A percentile compares a stretch with the other conserved stretches of the same genome.
These are phyloP conservation scores for Neofusicoccum cordaticola DNA, from an alignment of 2,329 filamentous ascomycete species.

Conservation along the genomic window DNA sequence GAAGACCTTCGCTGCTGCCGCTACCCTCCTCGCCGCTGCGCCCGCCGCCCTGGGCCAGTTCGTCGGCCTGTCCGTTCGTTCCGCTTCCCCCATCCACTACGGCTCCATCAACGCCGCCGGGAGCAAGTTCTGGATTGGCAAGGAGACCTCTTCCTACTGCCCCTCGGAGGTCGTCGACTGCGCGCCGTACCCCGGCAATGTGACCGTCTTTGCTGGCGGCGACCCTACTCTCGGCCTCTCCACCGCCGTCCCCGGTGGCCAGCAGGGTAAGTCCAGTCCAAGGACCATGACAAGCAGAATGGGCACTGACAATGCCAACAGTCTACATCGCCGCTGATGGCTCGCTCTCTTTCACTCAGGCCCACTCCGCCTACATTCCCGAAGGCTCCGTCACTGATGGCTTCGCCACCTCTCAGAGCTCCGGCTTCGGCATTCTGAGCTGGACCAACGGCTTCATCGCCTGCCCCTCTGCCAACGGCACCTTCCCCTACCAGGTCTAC, in stretches of 20 bases:
- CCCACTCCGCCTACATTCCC: constrained; percentile 55
- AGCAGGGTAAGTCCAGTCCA: constrained; percentile 39
- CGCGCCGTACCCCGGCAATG: constrained; percentile 39
- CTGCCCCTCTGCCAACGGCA: constrained; percentile 28
- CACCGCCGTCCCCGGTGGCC: constrained; percentile 61
- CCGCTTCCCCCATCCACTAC: constrained; percentile 51
- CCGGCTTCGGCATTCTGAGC: constrained; percentile 27
- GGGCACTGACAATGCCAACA: constrained; percentile 17
- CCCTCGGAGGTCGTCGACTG: constrained; percentile 43
- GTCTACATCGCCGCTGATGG: constrained; percentile 58
- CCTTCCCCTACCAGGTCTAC: constrained; percentile 35
- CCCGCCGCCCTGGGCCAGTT: constrained; percentile 32
- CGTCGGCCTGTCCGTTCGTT: constrained; percentile 44
- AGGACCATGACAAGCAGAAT: neutral
- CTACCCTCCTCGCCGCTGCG: constrained; percentile 25
- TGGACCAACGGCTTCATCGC: constrained; percentile 33
- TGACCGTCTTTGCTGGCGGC: constrained; percentile 46
- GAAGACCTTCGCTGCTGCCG: constrained; percentile 33
- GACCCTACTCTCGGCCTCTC: constrained; percentile 32
- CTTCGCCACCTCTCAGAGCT: constrained; percentile 42
- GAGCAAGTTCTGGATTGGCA: constrained; percentile 51
- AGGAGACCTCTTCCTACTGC: constrained; percentile 49
- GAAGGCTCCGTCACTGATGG: constrained; percentile 50
- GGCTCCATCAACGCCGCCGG: constrained; percentile 47
- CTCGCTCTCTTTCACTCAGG: constrained; percentile 53